Evolutionary conservation across 805 yeast species (phyloP).

Genomic region (Cyberlindnera xylosilytica): DNA sequence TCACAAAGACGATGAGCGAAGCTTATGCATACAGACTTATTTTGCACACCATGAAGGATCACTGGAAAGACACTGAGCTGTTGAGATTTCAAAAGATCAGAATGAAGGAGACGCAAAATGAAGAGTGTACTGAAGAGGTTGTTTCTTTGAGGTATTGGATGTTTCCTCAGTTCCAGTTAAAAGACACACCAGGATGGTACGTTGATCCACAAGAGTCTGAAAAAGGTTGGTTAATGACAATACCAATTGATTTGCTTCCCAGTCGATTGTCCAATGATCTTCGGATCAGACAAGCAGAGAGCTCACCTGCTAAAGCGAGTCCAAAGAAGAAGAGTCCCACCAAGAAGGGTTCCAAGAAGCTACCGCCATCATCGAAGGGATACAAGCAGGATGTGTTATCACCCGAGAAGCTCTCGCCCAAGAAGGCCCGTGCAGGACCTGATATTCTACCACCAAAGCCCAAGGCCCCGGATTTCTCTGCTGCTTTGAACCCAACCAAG

Average conservation of each 20-base stretch:
- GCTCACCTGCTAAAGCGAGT: not conserved
- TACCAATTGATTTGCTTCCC: constrained; percentile 9
- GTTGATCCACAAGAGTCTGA: constrained; percentile 5
- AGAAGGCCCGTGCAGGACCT: not conserved
- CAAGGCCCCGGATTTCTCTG: not conserved
- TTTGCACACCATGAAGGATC: not conserved
- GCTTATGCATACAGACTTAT: constrained; percentile 24
- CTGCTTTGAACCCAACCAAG: not conserved
- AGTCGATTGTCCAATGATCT: not conserved
- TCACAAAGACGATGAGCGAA: constrained; percentile 25
- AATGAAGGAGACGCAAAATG: constrained; percentile 1
- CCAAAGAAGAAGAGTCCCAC: not conserved
- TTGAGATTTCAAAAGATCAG: constrained; percentile 5
- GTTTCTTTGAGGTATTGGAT: constrained; percentile 3
- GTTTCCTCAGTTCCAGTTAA: constrained; percentile 3
- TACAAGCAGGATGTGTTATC: constrained; percentile 2
- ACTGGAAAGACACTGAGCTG: constrained; percentile 5
- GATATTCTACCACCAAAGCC: not conserved
- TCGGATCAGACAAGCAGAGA: not conserved
- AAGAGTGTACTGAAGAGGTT: not conserved
- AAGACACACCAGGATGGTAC: constrained; percentile 3
- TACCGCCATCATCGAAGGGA: constrained; percentile 1
- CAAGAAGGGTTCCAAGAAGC: constrained; percentile 5
- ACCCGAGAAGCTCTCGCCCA: constrained; percentile 4
- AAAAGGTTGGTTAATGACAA: constrained; percentile 2